Conservation (phyloP, 768 basidiomycete genomes). For the Termitomyces sp. region DNA sequence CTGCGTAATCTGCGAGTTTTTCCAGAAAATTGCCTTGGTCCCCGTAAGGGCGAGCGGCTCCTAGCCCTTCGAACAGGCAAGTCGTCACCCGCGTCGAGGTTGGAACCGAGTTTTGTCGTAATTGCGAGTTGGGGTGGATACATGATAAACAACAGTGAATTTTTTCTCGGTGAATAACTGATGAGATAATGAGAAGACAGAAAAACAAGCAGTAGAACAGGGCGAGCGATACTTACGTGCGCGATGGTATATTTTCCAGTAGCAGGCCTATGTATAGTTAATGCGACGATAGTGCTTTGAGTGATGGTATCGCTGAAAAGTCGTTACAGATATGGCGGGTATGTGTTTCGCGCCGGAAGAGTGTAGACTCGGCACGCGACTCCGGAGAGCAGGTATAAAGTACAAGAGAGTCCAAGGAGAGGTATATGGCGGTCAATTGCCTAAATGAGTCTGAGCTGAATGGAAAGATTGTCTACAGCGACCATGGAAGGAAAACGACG, state of each 20-base stretch:
- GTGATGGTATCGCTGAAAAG: slow-evolving; percentile 1
- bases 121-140: slow-evolving; percentile 41
- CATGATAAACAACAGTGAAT: slow-evolving; percentile 26
- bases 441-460: neutral
- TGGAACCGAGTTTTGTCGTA: slow-evolving; percentile 35
- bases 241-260: slow-evolving; percentile 4
- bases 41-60: slow-evolving; percentile 24
- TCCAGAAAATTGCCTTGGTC: slow-evolving; percentile 25
- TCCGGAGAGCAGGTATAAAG: slow-evolving; percentile 2
- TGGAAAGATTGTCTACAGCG: neutral
- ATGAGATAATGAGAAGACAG: neutral
- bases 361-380: neutral
- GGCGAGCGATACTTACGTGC: slow-evolving; percentile 2
- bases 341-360: slow-evolving; percentile 5
- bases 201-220: neutral
- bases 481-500: slow-evolving; percentile 10
- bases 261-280: slow-evolving; percentile 1
- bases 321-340: slow-evolving; percentile 10
- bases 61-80: slow-evolving; percentile 20
- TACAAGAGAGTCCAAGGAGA: neutral
- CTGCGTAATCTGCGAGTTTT: slow-evolving; percentile 36
- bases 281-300: neutral
- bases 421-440: neutral
- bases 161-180: slow-evolving; percentile 1
- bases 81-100: slow-evolving; percentile 23